These are phyloP conservation scores for Xylaria curta DNA, from an alignment of 495 filamentous ascomycete species.

Conservation along the genomic window DNA sequence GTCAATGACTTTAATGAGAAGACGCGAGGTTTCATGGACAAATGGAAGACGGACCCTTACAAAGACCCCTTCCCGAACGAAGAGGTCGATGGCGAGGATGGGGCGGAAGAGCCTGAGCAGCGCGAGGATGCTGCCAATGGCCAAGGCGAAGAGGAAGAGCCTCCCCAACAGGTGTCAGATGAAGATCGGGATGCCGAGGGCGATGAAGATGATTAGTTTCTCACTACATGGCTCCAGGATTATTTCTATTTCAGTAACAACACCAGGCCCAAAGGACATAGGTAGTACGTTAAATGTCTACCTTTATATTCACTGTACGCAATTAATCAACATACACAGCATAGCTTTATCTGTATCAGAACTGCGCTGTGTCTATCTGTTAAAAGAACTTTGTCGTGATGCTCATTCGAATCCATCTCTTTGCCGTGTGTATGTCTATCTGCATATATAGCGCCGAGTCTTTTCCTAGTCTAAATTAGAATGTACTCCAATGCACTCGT, in stretches of 20 bases:
- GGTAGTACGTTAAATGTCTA: background rate
- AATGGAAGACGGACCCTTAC: slow-evolving; percentile 50
- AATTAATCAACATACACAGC: background rate
- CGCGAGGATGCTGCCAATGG: slow-evolving; percentile 26
- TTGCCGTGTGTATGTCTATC: background rate
- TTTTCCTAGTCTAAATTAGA: background rate
- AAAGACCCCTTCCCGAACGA: slow-evolving; percentile 31
- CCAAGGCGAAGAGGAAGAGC: slow-evolving; percentile 36
- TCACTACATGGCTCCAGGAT: background rate
- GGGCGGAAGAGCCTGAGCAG: slow-evolving; percentile 18
- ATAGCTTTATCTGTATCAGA: background rate
- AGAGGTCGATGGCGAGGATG: slow-evolving; percentile 35
- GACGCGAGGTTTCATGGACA: slow-evolving; percentile 44
- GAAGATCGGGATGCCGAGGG: slow-evolving; percentile 46
- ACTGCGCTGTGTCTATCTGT: background rate
- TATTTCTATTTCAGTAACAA: background rate
- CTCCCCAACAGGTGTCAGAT: slow-evolving; percentile 44
- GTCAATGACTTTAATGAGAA: slow-evolving; percentile 52
- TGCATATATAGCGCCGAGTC: background rate
- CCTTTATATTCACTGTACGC: background rate
- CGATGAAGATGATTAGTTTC: slow-evolving; percentile 31
- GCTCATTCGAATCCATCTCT: background rate
- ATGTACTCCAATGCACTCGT: too few species aligned
- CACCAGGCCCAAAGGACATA: background rate
- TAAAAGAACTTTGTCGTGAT: background rate